Percentiles rank a stretch among this genome's conserved stretches.
These are phyloP conservation scores for Jamesozyma piceae DNA, from an alignment of 805 yeast genomes.

Conservation along the genomic window DNA sequence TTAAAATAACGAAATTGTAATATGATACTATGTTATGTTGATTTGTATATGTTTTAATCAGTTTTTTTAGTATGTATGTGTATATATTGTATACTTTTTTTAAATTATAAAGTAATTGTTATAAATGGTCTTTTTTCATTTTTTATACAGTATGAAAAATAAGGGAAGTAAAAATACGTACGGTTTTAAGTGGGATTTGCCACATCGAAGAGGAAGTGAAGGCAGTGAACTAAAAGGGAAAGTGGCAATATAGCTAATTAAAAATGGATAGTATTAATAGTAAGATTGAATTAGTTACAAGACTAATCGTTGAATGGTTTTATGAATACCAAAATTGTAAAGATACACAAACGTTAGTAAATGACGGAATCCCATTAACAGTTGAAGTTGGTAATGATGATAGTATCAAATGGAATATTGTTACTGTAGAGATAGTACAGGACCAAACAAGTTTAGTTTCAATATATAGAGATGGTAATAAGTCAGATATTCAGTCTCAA, in stretches of 20 bases:
- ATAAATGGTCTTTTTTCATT: not conserved
- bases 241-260: no score
- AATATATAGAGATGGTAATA: not conserved
- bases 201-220: no score
- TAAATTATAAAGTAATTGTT: not conserved
- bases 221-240: no score
- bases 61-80: not conserved
- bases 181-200: no score
- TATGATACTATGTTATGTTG: no score
- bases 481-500: not conserved
- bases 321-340: not conserved
- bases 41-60: constrained; percentile 1
- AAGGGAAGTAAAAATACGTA: not conserved
- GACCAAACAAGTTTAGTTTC: not conserved
- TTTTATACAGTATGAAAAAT: not conserved
- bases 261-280: not conserved
- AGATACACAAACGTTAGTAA: not conserved
- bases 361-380: not conserved
- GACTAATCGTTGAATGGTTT: not conserved
- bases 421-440: not conserved
- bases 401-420: not conserved
- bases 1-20: constrained; percentile 36
- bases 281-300: not conserved
- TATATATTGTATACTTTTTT: not conserved
- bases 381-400: not conserved